Percentiles rank a stretch among this genome's conserved stretches.
These are phyloP conservation scores for Ophiostoma australiae DNA, from an alignment of 2,329 filamentous ascomycete species.

Conservation along the genomic window DNA sequence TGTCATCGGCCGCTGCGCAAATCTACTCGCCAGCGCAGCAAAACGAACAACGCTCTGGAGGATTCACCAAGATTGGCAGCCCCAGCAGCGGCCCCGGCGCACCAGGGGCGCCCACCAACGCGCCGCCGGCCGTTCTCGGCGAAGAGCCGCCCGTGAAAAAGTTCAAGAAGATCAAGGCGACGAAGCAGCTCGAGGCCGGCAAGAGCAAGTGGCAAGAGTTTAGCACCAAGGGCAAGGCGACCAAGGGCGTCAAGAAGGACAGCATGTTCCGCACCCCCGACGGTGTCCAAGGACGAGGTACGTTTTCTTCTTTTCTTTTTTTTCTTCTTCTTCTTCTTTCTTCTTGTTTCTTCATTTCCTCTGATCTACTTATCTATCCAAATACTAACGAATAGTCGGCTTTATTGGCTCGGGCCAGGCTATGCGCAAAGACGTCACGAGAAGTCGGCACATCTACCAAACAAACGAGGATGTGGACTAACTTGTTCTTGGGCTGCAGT, in stretches of 20 bases:
- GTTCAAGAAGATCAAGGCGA: conserved; percentile 86
- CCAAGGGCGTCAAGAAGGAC: conserved; percentile 70
- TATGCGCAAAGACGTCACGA: conserved; percentile 86
- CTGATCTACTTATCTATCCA: conserved; percentile 27
- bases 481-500: conserved; percentile 29
- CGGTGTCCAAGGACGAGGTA: conserved; percentile 79
- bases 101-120: not conserved
- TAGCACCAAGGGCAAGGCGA: conserved; percentile 68
- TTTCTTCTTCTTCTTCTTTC: not conserved
- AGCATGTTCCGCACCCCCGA: conserved; percentile 97
- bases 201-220: conserved; percentile 97
- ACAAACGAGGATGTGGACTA: conserved; percentile 68
- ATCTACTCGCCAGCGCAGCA: conserved; percentile 57
- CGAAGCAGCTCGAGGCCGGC: conserved; percentile 81
- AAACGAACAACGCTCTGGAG: conserved; percentile 34
- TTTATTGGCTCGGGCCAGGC: conserved; percentile 92
- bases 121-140: not conserved
- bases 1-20: conserved; percentile 53
- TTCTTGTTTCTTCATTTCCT: no score
- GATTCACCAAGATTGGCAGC: not conserved
- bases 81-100: not conserved
- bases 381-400: conserved; percentile 59
- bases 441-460: conserved; percentile 81
- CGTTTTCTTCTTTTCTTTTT: conserved; percentile 29
- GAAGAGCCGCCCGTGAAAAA: conserved; percentile 71